Evolutionary conservation across 1,284 basidiomycete species (phyloP), one percentile per base, ranked within the genome.

Genomic region (Apiotrichum gamsii): DNA sequence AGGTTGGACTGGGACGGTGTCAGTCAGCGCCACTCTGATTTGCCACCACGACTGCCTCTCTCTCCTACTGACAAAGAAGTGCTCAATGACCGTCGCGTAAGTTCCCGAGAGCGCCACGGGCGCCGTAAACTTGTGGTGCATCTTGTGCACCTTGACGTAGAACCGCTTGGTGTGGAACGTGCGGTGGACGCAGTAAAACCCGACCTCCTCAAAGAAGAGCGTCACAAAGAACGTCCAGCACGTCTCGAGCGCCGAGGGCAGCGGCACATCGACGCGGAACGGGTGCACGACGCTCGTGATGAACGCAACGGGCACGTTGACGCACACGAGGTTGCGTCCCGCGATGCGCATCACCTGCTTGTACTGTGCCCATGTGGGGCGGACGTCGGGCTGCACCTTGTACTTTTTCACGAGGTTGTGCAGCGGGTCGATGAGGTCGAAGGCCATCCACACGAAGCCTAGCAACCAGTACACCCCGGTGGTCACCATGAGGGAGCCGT

Each of bases 61-160:
- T n/a, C n/a, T n/a, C 9, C 4, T 11, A 47, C 51, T 48, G 43
- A 52, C 51, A 6, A 45, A 32, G 6, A 51, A 16, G 28, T 54
- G 52, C 52, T 54, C 52, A 15, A 48, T 45, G 39, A 54, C 29
- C 19, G 53, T 51, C 29, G 43, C 45, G 38, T 54, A 54, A 13
- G 53, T 54, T 28, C 46, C 45, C 15, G 53, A 42, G 14, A 54
- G 41, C 16, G 53, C 53, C 37, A 54, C 53, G 8, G 53, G 53
- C 8, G 53, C 53, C 15, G 45, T 45, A 32, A 54, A 54, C 43
- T 37, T 41, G 53, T 54, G 53, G 49, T 54, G 53, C 39, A 51
- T 31, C 40, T 54, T 54, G 46, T 54, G 53, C 16, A 51, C 19
- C 14, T 11, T 30, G 15, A 43, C 53, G n/a, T 54, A 54, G 25